A percentile compares a stretch with the other conserved stretches of the same genome.
Evolutionary conservation across 2,329 filamentous ascomycete species (phyloP).

Genomic region (Monosporascus ibericus): DNA sequence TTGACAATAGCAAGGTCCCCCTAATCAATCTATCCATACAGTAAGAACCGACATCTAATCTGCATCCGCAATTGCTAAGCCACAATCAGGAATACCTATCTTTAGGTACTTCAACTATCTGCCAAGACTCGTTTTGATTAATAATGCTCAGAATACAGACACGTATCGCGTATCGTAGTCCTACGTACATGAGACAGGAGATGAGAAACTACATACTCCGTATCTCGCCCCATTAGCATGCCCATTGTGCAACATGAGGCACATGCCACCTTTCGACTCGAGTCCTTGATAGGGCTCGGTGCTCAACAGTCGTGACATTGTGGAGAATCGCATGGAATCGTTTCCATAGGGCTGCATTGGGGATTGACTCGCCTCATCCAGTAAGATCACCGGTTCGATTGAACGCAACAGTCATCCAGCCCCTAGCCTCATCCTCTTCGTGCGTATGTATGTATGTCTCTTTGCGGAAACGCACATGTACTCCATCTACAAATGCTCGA

Average conservation of each 20-base stretch:
- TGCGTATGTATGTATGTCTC: background rate
- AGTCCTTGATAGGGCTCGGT: background rate
- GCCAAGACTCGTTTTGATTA: no score
- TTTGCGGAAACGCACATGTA: background rate
- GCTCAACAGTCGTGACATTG: background rate
- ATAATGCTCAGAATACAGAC: no score
- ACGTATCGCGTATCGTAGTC: no score
- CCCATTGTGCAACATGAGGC: background rate
- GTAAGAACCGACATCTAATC: no score
- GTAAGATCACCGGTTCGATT: background rate
- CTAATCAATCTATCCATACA: no score
- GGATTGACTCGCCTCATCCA: background rate
- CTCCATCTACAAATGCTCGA: no score
- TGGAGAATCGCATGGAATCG: background rate
- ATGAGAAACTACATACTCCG: background rate
- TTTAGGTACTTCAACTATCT: no score
- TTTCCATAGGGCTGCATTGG: background rate
- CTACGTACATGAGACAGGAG: background rate
- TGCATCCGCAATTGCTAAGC: no score
- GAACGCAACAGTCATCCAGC: background rate
- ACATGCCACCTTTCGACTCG: no score
- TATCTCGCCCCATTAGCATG: background rate
- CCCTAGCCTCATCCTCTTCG: no score
- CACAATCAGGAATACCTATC: no score
- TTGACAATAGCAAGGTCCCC: no score